Evolutionary conservation across 371 early-diverging fungal species (phyloP), one percentile per base, ranked within the genome.

Genomic region (Zancudomyces culisetae): DNA sequence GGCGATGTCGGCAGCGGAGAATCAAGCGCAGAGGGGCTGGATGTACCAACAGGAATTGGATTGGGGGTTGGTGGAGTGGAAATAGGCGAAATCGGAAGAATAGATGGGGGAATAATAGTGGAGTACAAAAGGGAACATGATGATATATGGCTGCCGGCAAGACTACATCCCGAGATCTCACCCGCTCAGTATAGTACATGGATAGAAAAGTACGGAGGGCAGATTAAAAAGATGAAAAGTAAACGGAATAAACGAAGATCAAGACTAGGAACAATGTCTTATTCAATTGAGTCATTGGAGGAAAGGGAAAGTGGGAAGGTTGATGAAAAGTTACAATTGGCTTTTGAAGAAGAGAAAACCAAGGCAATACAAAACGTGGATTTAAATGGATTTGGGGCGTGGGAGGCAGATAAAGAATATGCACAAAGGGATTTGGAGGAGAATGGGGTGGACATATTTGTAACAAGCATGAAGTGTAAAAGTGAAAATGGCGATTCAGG

Each of bases 141-240:
- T 20, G 59, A 68, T 26, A 60, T 69, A 19, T 69, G 70, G 70
- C 59, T 70, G 15, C 70, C 70, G 19, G 70, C 70, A 22, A 55
- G 69, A 42, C 45, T 69, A 43, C 70, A 70, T 23, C 70, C 70
- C 1, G 70, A 70, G 51, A 66, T 70, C 30, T 65, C 70, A 13
- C 70, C 70, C 1, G 58, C 60, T 18, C 69, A 69, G 52, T 70
- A 70, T 54, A 62, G 60, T 43, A 64, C 57, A 42, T 70, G 70
- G 70, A 49, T 70, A 18, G 56, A 60, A 26, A 55, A 61, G 43
- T 64, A 70, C 39, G 67, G 64, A 29, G 62, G 56, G 50, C 63
- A 68, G 57, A 55, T 68, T 10, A 63, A 52, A 43, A 56, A 57
- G 20, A 51, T 60, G 42, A 60, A 68, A 26, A 58, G 62, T 45